These are phyloP conservation scores for Suhomyces maxii DNA, from an alignment of 1,139 yeast species.

Conservation along the genomic window DNA sequence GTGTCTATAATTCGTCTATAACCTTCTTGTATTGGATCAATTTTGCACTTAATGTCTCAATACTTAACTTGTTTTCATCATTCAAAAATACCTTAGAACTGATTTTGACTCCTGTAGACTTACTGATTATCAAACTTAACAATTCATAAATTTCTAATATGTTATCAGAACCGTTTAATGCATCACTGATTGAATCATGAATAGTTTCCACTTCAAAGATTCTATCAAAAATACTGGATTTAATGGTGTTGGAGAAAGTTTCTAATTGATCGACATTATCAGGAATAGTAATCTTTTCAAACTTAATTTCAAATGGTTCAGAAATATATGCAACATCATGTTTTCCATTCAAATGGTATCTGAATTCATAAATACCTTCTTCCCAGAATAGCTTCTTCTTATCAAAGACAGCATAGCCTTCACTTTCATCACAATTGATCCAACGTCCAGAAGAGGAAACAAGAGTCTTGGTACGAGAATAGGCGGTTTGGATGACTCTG, in stretches of 20 bases:
- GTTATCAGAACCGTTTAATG: slow-evolving; percentile 28
- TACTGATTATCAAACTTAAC: slow-evolving; percentile 36
- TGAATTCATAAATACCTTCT: slow-evolving; percentile 71
- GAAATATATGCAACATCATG: slow-evolving; percentile 73
- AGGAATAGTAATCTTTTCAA: slow-evolving; percentile 44
- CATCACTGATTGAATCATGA: slow-evolving; percentile 27
- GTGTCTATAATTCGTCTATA: slow-evolving; percentile 24
- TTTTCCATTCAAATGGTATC: slow-evolving; percentile 69
- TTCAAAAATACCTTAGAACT: slow-evolving; percentile 41
- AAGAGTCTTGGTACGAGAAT: slow-evolving; percentile 58
- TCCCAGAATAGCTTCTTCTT: slow-evolving; percentile 61
- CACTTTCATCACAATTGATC: slow-evolving; percentile 48
- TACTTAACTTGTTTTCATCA: slow-evolving; percentile 31
- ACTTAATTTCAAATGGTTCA: slow-evolving; percentile 65
- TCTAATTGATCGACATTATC: slow-evolving; percentile 16
- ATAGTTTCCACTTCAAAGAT: slow-evolving; percentile 28
- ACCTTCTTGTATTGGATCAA: slow-evolving; percentile 43
- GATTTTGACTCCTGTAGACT: slow-evolving; percentile 40
- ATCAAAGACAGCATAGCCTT: slow-evolving; percentile 55
- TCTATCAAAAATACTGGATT: slow-evolving; percentile 32
- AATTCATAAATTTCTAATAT: slow-evolving; percentile 34
- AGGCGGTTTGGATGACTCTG: slow-evolving; percentile 61
- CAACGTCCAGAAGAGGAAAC: slow-evolving; percentile 72
- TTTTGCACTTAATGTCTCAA: slow-evolving; percentile 39
- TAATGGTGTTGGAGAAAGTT: slow-evolving; percentile 35